phyloP scores from a whole-genome alignment of 1,284 basidiomycete species.

The Ustilago bromivora region DNA sequence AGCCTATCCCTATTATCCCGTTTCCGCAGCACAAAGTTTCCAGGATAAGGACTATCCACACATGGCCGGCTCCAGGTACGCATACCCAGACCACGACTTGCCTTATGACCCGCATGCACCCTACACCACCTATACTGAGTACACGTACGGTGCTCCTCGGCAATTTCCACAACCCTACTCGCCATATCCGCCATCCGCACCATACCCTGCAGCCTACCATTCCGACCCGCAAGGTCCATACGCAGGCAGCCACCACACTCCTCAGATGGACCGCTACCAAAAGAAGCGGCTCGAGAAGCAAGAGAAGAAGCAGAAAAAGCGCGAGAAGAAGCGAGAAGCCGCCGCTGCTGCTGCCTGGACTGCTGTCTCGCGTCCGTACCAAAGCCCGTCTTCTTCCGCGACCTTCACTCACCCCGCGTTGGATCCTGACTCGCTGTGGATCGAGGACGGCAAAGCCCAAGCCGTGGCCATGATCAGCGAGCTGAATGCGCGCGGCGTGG shows the following conservation, averaged over 20 bases:
- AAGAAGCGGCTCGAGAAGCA: slow-evolving; percentile 26
- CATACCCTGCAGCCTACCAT: slow-evolving; percentile 9
- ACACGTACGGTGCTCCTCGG: not conserved
- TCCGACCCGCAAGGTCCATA: not conserved
- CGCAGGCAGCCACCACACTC: not conserved
- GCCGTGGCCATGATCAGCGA: slow-evolving; percentile 28
- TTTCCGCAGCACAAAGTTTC: slow-evolving; percentile 6
- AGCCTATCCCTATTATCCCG: slow-evolving; percentile 6
- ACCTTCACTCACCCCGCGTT: not conserved
- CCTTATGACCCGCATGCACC: slow-evolving; percentile 30
- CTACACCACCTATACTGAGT: slow-evolving; percentile 8
- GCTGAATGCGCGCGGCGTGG: slow-evolving; percentile 25
- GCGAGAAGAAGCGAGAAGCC: slow-evolving; percentile 18
- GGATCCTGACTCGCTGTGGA: slow-evolving; percentile 12
- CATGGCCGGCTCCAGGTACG: not conserved
- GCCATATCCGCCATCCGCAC: slow-evolving; percentile 9
- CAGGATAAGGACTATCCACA: slow-evolving; percentile 4
- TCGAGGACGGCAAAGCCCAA: slow-evolving; percentile 31
- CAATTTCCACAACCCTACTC: not conserved
- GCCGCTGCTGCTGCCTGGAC: slow-evolving; percentile 8
- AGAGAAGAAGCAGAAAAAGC: slow-evolving; percentile 33
- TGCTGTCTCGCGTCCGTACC: not conserved
- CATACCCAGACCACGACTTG: slow-evolving; percentile 6
- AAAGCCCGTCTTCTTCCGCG: not conserved
- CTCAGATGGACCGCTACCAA: slow-evolving; percentile 12